A percentile compares a stretch with the other conserved stretches of the same genome.
These are phyloP conservation scores for Penicillium ucsense DNA, from an alignment of 495 filamentous ascomycete species.

Conservation along the genomic window DNA sequence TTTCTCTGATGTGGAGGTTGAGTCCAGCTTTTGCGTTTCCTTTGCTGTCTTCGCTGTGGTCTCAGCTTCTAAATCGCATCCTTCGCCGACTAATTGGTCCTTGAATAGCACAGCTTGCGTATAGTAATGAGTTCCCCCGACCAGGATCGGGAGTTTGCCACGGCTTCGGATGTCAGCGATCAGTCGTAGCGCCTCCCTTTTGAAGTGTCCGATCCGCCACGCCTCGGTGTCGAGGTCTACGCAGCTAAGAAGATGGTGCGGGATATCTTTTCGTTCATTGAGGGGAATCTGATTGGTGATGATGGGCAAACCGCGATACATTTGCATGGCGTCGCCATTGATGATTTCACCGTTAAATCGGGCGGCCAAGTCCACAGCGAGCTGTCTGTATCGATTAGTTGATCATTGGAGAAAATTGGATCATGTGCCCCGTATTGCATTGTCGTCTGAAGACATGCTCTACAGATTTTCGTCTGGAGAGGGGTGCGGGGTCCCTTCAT, in stretches of 20 bases:
- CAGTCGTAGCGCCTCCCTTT: constrained; percentile 51
- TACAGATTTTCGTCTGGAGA: too few relatives aligned
- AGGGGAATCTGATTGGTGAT: constrained; percentile 86
- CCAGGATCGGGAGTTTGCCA: constrained; percentile 76
- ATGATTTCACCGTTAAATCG: constrained; percentile 89
- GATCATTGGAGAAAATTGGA: background rate
- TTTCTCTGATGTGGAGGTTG: constrained; percentile 14
- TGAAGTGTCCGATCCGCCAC: constrained; percentile 74
- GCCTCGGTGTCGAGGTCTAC: constrained; percentile 63
- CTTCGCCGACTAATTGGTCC: constrained; percentile 45
- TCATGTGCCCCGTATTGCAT: background rate
- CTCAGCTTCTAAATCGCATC: constrained; percentile 13
- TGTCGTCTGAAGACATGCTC: too few relatives aligned
- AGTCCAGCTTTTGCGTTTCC: background rate
- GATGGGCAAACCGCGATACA: constrained; percentile 87
- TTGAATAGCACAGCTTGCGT: constrained; percentile 77
- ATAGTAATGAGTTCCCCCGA: constrained; percentile 94
- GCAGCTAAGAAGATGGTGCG: constrained; percentile 80
- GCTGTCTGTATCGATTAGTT: constrained; percentile 47
- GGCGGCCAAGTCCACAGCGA: constrained; percentile 81
- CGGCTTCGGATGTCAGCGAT: constrained; percentile 70
- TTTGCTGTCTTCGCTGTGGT: constrained; percentile 12
- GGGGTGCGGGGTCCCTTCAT: constrained; percentile 1
- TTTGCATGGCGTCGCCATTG: constrained; percentile 98
- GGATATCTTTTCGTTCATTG: constrained; percentile 68